phyloP scores from a whole-genome alignment of 208 protist species.

The Trypanosoma boissoni region DNA sequence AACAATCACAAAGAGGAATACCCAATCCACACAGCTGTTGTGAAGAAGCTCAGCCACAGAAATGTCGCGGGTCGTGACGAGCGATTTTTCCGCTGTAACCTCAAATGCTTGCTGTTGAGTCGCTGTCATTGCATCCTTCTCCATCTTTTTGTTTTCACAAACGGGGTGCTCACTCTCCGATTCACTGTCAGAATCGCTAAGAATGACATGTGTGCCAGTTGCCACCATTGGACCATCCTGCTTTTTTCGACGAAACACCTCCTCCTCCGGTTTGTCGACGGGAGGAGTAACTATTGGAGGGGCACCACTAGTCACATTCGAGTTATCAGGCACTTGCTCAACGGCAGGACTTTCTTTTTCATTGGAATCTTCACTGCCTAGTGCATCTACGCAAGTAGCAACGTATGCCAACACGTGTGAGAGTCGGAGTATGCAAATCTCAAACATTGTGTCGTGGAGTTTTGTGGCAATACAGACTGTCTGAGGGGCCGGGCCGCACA shows the following conservation, averaged over 20 bases:
- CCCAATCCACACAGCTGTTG: slow-evolving; percentile 75
- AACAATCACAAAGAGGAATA: slow-evolving; percentile 84
- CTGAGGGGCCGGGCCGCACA: slow-evolving; percentile 78
- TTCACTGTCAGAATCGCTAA: slow-evolving; percentile 65
- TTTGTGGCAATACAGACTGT: slow-evolving; percentile 72
- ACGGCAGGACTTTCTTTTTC: too few species aligned
- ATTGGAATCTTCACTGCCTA: slow-evolving; percentile 11
- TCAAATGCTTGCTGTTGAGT: not conserved
- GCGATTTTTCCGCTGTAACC: not conserved
- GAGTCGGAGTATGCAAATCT: slow-evolving; percentile 62
- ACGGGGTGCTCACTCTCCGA: too few species aligned
- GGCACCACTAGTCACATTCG: too few species aligned
- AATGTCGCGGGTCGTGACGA: slow-evolving; percentile 7
- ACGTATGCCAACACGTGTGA: slow-evolving; percentile 71
- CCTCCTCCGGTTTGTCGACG: too few species aligned
- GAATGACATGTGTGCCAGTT: slow-evolving; percentile 50
- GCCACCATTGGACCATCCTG: slow-evolving; percentile 77
- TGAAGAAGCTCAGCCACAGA: slow-evolving; percentile 46
- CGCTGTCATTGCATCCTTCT: not conserved
- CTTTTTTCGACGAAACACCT: slow-evolving; percentile 63
- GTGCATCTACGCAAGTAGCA: slow-evolving; percentile 66
- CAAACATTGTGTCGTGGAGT: slow-evolving; percentile 73
- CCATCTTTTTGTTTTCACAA: slow-evolving; percentile 24
- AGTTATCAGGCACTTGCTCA: too few species aligned
- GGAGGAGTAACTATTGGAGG: too few species aligned